Evolutionary conservation across 1,284 basidiomycete genomes (phyloP).

Genomic region (Fomitopsis palustris): DNA sequence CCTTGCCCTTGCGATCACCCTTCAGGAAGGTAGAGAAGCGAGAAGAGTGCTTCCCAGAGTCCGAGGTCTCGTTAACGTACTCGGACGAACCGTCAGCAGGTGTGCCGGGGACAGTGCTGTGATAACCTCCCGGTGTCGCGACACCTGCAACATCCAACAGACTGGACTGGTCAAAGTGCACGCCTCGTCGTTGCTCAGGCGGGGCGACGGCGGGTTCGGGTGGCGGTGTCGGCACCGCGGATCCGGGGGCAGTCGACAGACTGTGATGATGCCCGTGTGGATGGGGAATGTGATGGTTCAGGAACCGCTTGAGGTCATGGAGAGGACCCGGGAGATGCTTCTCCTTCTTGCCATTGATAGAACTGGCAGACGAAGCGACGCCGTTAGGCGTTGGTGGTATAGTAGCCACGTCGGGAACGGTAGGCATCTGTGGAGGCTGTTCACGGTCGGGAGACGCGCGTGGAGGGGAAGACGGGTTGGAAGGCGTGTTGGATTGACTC

Average conservation of each 20-base stretch:
- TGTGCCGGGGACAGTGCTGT: not conserved
- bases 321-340: slow-evolving; percentile 63
- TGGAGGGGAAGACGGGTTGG: slow-evolving; percentile 19
- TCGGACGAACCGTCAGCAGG: slow-evolving; percentile 14
- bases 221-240: slow-evolving; percentile 31
- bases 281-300: slow-evolving; percentile 84
- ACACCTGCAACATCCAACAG: slow-evolving; percentile 28
- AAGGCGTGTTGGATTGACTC: slow-evolving; percentile 18
- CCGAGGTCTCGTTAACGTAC: not conserved
- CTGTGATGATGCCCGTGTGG: slow-evolving; percentile 41
- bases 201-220: slow-evolving; percentile 31
- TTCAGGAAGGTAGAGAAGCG: slow-evolving; percentile 4
- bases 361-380: slow-evolving; percentile 3
- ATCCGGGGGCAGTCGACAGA: slow-evolving; percentile 14
- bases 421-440: slow-evolving; percentile 5
- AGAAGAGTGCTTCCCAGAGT: slow-evolving; percentile 10
- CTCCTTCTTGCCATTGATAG: slow-evolving; percentile 18
- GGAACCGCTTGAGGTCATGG: slow-evolving; percentile 88
- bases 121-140: slow-evolving; percentile 15
- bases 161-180: slow-evolving; percentile 34
- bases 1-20: slow-evolving; percentile 14
- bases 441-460: slow-evolving; percentile 21
- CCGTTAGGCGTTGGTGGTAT: not conserved
- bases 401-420: not conserved
- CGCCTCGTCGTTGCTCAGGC: slow-evolving; percentile 32